These are phyloP conservation scores for Crassisporium funariophilum DNA, from an alignment of 768 basidiomycete genomes.

Conservation along the genomic window DNA sequence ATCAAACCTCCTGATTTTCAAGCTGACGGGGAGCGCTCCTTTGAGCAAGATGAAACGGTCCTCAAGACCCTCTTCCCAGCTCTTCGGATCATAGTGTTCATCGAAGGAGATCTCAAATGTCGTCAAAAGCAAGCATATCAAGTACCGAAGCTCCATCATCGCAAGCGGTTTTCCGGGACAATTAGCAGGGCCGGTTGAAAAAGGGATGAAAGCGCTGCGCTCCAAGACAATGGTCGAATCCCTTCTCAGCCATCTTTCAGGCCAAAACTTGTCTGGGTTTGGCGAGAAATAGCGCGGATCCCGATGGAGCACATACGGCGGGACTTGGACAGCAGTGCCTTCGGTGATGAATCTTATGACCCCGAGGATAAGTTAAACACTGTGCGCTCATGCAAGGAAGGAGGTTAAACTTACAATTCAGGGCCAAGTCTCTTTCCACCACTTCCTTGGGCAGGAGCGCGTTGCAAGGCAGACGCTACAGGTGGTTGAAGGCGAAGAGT, in stretches of 20 bases:
- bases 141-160: slow-evolving; percentile 34
- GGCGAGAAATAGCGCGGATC: slow-evolving; percentile 41
- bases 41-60: slow-evolving; percentile 23
- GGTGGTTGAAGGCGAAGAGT: slow-evolving; percentile 39
- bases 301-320: slow-evolving; percentile 40
- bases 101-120: slow-evolving; percentile 31
- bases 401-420: slow-evolving; percentile 17
- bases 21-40: slow-evolving; percentile 5
- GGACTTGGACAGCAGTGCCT: slow-evolving; percentile 40
- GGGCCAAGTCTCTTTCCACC: slow-evolving; percentile 30
- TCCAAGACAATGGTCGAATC: slow-evolving; percentile 10
- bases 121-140: slow-evolving; percentile 26
- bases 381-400: background rate
- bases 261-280: slow-evolving; percentile 37
- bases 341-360: slow-evolving; percentile 39
- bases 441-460: slow-evolving; percentile 31
- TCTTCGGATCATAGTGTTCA: slow-evolving; percentile 19
- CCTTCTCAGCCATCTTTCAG: slow-evolving; percentile 37
- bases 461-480: slow-evolving; percentile 34
- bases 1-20: background rate
- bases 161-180: slow-evolving; percentile 48
- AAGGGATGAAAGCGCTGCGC: slow-evolving; percentile 38
- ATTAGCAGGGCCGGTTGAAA: slow-evolving; percentile 48
- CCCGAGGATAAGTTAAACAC: background rate
- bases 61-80: slow-evolving; percentile 28